Base-by-base conservation (phyloP, 2,329 filamentous ascomycete species). In the Knufia petricola region DNA sequence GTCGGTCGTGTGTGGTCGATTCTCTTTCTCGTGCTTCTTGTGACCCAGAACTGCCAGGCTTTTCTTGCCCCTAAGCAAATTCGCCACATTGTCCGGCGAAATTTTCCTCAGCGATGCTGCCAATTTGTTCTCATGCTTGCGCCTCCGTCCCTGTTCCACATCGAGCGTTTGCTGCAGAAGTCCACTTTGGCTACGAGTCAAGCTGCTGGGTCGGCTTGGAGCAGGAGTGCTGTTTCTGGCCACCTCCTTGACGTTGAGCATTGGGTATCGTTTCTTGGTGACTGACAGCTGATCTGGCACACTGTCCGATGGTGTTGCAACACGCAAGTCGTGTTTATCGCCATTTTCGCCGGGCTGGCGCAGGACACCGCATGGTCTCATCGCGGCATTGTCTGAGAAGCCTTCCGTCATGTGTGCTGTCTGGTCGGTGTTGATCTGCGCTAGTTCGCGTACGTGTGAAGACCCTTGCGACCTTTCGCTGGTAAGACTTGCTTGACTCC, bases 371-470 rank as follows among this genome's bases (percentile, higher is more conserved):
- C 3, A 23, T 10, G 30, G 8, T 15, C 10, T 28, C 26, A 12
- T 6, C 12, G 12, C 12, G 12, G 26, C 6, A 12, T 28, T 21
- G 12, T 39, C 21, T 3, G 37, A 13, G 17, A 21, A 21, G 4
- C 12, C 8, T 19, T 21, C 8, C 10, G 28, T 19, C 6, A 37
- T 3, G 8, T 2, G 21, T n/a, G 26, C 24, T 12, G 30, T 36
- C 9, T 15, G 31, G 3, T 36, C 31, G 19, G 3, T 17, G 9
- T 64, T 53, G 24, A 64, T 62, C 40, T 70, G 64, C 3, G 68
- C 61, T 40, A 62, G 52, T 55, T 71, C 69, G 17, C 66, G 61
- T 19, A 36, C 19, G 34, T 46, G 43, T n/a, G 20, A 13, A 4
- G 30, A 19, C 44, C 20, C 3, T 39, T 41, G n/a, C 48, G 44